phyloP scores from a whole-genome alignment of 306 rosid species.

The Dryas drummondii region DNA sequence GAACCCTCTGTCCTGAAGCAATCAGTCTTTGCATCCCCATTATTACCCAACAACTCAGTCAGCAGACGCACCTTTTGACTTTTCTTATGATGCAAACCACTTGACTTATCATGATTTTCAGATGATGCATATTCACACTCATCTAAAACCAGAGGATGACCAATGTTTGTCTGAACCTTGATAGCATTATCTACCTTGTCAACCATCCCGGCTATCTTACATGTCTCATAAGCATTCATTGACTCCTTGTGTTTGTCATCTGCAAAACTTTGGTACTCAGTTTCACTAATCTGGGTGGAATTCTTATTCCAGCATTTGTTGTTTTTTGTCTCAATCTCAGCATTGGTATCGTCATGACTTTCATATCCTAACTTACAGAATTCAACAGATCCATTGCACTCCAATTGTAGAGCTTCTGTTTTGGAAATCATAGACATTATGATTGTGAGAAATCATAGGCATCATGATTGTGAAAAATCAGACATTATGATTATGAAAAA shows the following conservation, averaged over 20 bases:
- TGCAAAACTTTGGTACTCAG: constrained; percentile 37
- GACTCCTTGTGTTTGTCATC: constrained; percentile 36
- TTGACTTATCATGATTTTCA: constrained; percentile 47
- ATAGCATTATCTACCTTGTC: constrained; percentile 30
- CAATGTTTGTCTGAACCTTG: constrained; percentile 33
- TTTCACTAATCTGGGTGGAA: constrained; percentile 40
- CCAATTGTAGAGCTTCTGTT: constrained; percentile 33
- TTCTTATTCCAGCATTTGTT: constrained; percentile 39
- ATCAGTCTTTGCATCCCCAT: constrained; percentile 48
- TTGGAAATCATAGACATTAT: constrained; percentile 30
- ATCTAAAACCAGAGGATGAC: constrained; percentile 35
- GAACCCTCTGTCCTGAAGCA: constrained; percentile 37
- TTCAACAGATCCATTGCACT: constrained; percentile 22
- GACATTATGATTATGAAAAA: constrained; percentile 16
- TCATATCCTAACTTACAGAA: constrained; percentile 41
- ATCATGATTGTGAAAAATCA: constrained; percentile 13
- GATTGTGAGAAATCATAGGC: constrained; percentile 3
- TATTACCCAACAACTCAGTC: constrained; percentile 72
- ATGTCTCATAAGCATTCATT: constrained; percentile 25
- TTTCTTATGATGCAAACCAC: constrained; percentile 58
- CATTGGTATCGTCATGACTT: constrained; percentile 42
- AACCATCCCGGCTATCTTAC: constrained; percentile 24
- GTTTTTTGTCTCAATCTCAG: constrained; percentile 40
- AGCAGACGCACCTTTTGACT: constrained; percentile 78
- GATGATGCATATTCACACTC: constrained; percentile 41